Percentiles rank a stretch among this genome's conserved stretches.
Conservation (phyloP, 345 rosid species). For the Gossypioides kirkii region DNA sequence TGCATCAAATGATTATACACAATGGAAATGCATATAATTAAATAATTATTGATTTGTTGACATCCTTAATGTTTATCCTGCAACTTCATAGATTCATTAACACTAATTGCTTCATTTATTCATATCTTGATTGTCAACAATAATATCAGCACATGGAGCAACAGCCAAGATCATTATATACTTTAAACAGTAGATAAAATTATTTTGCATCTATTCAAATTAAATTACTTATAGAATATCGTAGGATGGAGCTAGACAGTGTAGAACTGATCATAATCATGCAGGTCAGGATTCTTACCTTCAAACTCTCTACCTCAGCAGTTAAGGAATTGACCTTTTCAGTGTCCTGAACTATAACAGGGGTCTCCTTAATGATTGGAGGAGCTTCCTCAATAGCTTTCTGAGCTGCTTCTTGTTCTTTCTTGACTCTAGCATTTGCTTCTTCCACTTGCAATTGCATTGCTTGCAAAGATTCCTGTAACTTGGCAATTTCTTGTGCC, state of each 20-base stretch:
- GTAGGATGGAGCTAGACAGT: background rate
- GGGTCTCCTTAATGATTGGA: conserved; percentile 90
- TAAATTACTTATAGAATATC: background rate
- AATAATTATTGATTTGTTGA: background rate
- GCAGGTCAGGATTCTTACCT: conserved; percentile 45
- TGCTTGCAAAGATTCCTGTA: conserved; percentile 72
- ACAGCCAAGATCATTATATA: background rate
- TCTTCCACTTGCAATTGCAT: conserved; percentile 85
- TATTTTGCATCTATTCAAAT: background rate
- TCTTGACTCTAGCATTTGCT: conserved; percentile 70
- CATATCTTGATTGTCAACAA: background rate
- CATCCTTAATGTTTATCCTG: background rate
- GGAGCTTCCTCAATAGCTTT: conserved; percentile 98
- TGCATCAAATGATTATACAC: background rate
- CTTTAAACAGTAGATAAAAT: background rate
- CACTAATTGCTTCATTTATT: background rate
- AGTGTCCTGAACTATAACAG: conserved; percentile 84
- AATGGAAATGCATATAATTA: background rate
- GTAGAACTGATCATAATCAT: background rate
- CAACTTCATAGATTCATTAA: background rate
- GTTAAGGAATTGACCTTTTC: conserved; percentile 67
- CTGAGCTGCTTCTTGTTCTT: conserved; percentile 81
- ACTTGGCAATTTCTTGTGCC: conserved; percentile 80
- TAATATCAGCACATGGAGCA: background rate
- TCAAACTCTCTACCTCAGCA: conserved; percentile 74